Evolutionary conservation across 768 basidiomycete species (phyloP).

Genomic region (Kwoniella europaea): DNA sequence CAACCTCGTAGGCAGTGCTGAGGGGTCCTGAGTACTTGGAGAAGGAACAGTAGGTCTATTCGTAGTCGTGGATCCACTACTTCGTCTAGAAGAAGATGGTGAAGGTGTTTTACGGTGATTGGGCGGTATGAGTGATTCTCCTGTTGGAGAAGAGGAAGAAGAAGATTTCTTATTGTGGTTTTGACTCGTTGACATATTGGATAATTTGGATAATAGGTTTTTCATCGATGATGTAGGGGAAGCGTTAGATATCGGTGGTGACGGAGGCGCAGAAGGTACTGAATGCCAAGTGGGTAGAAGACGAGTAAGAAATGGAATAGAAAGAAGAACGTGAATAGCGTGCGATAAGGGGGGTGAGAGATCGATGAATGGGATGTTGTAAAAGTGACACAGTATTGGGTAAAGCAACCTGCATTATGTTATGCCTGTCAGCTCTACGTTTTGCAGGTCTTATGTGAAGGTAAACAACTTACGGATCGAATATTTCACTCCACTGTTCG

Average conservation of each 20-base stretch:
- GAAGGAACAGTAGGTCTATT: constrained; percentile 7
- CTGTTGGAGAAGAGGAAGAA: neutral
- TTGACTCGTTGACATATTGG: constrained; percentile 19
- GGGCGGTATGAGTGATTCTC: constrained; percentile 21
- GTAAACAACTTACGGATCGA: constrained; percentile 68
- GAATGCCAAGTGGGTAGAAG: constrained; percentile 58
- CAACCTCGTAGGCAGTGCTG: constrained; percentile 34
- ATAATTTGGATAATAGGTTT: constrained; percentile 31
- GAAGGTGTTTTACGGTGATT: constrained; percentile 21
- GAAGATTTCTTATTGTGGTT: constrained; percentile 7
- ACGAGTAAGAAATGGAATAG: constrained; percentile 67
- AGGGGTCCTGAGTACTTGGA: constrained; percentile 18
- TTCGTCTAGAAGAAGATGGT: constrained; percentile 15
- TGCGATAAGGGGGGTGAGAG: constrained; percentile 77
- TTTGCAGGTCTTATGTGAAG: neutral
- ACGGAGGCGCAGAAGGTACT: constrained; percentile 54
- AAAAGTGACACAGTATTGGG: constrained; percentile 73
- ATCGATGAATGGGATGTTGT: constrained; percentile 68
- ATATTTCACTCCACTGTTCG: constrained; percentile 74
- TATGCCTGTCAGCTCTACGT: neutral
- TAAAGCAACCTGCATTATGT: constrained; percentile 67
- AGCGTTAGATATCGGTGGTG: constrained; percentile 52
- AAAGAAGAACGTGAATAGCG: constrained; percentile 78
- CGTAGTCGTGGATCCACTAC: constrained; percentile 6
- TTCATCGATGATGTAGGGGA: constrained; percentile 49